Evolutionary conservation across 176 grass and related monocot genomes (phyloP).

Genomic region (Avena atlantica): DNA sequence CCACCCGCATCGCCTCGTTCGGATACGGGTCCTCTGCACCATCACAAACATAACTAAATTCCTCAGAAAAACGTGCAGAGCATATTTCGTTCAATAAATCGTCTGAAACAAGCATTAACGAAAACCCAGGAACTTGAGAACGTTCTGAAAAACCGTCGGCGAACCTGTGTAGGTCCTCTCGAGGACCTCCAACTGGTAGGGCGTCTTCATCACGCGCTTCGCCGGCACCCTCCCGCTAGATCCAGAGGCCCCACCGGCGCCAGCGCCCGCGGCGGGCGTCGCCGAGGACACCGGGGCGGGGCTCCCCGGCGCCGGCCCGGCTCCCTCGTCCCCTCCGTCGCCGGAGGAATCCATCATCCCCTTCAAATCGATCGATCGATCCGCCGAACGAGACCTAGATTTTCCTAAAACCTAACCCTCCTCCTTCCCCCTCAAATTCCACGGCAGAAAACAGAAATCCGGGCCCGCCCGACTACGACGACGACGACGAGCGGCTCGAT

Average conservation of each 20-base stretch:
- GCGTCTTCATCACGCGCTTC: constrained; percentile 97
- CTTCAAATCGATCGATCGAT: background rate
- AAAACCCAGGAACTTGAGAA: constrained; percentile 10
- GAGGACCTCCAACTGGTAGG: constrained; percentile 90
- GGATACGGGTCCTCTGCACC: constrained; percentile 77
- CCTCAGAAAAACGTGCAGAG: background rate
- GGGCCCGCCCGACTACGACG: background rate
- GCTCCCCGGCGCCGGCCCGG: constrained; percentile 36
- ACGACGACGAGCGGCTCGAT: constrained; percentile 32
- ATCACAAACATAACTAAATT: constrained; percentile 36
- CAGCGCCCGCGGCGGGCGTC: constrained; percentile 38
- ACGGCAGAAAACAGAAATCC: background rate
- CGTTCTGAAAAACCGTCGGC: background rate
- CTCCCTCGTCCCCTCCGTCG: constrained; percentile 59
- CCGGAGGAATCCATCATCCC: constrained; percentile 78
- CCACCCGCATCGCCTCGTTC: constrained; percentile 55
- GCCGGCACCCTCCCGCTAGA: constrained; percentile 56
- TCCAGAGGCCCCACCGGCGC: constrained; percentile 45
- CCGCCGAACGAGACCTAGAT: constrained; percentile 57
- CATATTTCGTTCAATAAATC: constrained; percentile 2
- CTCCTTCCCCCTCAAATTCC: background rate
- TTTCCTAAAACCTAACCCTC: constrained; percentile 47
- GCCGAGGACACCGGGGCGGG: constrained; percentile 22
- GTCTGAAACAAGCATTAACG: background rate
- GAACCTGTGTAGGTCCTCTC: constrained; percentile 85